Percentiles rank a stretch among this genome's conserved stretches.
phyloP scores from a whole-genome alignment of 345 rosid species.

The Xanthoceras sorbifolium region DNA sequence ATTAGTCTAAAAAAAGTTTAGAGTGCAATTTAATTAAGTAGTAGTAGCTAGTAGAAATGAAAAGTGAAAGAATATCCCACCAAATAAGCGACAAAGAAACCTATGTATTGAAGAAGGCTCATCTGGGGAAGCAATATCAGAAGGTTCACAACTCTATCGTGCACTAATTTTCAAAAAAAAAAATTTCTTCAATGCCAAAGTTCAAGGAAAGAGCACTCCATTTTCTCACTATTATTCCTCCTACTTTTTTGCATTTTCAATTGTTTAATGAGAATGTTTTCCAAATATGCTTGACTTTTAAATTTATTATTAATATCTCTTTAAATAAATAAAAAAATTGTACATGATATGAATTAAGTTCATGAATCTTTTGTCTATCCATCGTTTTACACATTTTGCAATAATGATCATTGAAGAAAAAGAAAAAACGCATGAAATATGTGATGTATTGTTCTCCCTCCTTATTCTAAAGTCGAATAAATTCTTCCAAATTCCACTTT shows the following conservation, averaged over 20 bases:
- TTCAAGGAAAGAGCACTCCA: conserved; percentile 5
- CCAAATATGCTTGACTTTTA: background rate
- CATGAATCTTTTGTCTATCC: background rate
- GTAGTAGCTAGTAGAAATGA: background rate
- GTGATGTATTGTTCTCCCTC: background rate
- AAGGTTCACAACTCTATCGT: too few relatives aligned
- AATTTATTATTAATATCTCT: too few relatives aligned
- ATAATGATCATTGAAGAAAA: background rate
- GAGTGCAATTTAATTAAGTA: background rate
- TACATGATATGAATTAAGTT: background rate
- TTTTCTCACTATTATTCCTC: background rate
- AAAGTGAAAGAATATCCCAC: background rate
- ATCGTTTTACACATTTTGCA: background rate
- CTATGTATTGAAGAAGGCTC: background rate
- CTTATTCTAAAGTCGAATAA: background rate
- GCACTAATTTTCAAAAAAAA: background rate
- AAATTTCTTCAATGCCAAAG: background rate
- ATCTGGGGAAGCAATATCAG: conserved; percentile 30
- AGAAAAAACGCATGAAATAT: background rate
- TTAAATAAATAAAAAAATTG: too few relatives aligned
- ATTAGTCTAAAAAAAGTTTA: background rate
- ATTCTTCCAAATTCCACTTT: background rate
- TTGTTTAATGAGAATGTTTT: background rate
- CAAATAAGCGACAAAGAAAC: background rate
- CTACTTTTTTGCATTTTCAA: background rate